A percentile compares a stretch with the other conserved stretches of the same genome.
Evolutionary conservation across 2,329 filamentous ascomycete genomes (phyloP).

Genomic region (Macrophomina phaseolina): DNA sequence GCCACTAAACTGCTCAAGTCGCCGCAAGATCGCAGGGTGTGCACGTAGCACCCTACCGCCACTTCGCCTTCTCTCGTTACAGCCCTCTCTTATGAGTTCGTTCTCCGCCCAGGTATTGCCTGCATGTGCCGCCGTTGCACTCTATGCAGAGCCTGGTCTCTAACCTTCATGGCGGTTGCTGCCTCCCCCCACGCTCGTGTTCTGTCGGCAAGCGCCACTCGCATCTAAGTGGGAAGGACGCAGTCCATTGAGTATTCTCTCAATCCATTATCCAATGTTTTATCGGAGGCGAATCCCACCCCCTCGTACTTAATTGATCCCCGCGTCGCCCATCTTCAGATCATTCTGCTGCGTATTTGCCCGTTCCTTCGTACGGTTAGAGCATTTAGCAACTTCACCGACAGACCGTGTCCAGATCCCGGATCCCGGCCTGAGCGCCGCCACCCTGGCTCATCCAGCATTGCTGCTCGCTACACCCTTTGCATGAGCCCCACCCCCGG

Average conservation of each 20-base stretch:
- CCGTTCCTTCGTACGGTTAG: not conserved
- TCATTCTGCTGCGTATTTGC: not conserved
- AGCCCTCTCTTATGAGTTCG: constrained; percentile 13
- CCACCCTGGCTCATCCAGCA: constrained; percentile 6
- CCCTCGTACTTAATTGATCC: not conserved
- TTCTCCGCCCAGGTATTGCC: not conserved
- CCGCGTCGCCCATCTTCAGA: not conserved
- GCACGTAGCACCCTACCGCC: constrained; percentile 7
- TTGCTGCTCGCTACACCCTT: constrained; percentile 7
- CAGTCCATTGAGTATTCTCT: not conserved
- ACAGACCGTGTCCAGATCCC: not conserved
- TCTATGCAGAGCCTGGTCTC: constrained; percentile 4
- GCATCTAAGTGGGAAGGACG: not conserved
- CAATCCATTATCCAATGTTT: not conserved
- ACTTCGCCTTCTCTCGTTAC: not conserved
- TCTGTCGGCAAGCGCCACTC: not conserved
- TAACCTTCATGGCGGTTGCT: not conserved
- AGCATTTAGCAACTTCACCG: constrained; percentile 7
- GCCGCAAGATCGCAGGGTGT: constrained; percentile 6
- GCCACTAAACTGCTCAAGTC: not conserved
- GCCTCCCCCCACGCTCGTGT: not conserved
- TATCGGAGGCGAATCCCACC: not conserved
- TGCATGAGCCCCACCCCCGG: constrained; percentile 15
- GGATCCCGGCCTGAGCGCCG: constrained; percentile 13
- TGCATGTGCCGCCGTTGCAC: constrained; percentile 1